Evolutionary conservation across 257 asterid species (phyloP).

Genomic region (Leonotis leonurus): DNA sequence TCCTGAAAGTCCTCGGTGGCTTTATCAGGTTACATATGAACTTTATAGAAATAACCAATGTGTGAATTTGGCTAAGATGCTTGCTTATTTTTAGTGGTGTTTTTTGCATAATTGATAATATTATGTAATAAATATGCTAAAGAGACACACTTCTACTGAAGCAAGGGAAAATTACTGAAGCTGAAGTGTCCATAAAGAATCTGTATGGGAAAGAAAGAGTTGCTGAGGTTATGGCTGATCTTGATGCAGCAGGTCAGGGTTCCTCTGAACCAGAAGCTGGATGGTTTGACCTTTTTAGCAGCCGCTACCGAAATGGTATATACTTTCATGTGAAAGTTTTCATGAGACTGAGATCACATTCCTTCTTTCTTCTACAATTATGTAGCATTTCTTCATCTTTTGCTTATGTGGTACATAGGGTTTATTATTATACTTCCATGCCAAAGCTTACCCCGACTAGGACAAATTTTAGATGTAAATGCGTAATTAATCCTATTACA

Average conservation of each 20-base stretch:
- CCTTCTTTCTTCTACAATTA: background rate
- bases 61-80: background rate
- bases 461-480: too few relatives aligned
- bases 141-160: constrained; percentile 25
- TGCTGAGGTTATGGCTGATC: constrained; percentile 73
- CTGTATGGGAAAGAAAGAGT: constrained; percentile 91
- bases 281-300: constrained; percentile 94
- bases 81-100: background rate
- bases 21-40: constrained; percentile 53
- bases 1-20: constrained; percentile 99
- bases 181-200: constrained; percentile 65
- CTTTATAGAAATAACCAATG: background rate
- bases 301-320: constrained; percentile 86
- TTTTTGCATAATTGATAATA: background rate
- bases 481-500: too few relatives aligned
- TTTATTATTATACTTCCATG: too few relatives aligned
- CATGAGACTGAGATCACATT: constrained; percentile 1
- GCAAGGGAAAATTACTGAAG: constrained; percentile 79
- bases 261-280: constrained; percentile 94
- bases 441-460: too few relatives aligned
- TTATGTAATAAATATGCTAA: constrained; percentile 16
- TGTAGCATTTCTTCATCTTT: too few relatives aligned
- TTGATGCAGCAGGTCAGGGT: constrained; percentile 70
- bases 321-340: constrained; percentile 3
- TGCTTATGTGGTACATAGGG: too few relatives aligned